Percentiles rank a stretch among this genome's conserved stretches.
phyloP scores from a whole-genome alignment of 805 yeast genomes.

The fission yeast (Schizosaccharomyces pombe) region ASM294v3 CU329670.1:4190501-4191000 shows the following conservation, averaged over 20 bases:
- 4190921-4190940: slow-evolving; percentile 36
- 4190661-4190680: slow-evolving; percentile 12
- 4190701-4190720: slow-evolving; percentile 22
- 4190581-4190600: not conserved
- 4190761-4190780: slow-evolving; percentile 24
- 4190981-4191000: slow-evolving; percentile 11
- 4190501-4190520: not conserved
- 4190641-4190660: slow-evolving; percentile 10
- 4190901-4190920: slow-evolving; percentile 37
- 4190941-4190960: slow-evolving; percentile 30
- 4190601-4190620: slow-evolving; percentile 2
- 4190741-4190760: slow-evolving; percentile 23
- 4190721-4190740: slow-evolving; percentile 20
- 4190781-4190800: slow-evolving; percentile 36
- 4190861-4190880: slow-evolving; percentile 25
- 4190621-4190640: slow-evolving; percentile 8
- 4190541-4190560: not conserved
- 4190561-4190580: not conserved
- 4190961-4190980: slow-evolving; percentile 26
- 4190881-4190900: not conserved
- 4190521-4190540: not conserved
- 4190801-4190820: slow-evolving; percentile 42
- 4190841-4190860: slow-evolving; percentile 29
- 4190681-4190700: slow-evolving; percentile 28
- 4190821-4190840: slow-evolving; percentile 43